Percentiles rank a stretch among this genome's conserved stretches.
Conservation (phyloP, 306 rosid genomes). For the Glycine soja region DNA sequence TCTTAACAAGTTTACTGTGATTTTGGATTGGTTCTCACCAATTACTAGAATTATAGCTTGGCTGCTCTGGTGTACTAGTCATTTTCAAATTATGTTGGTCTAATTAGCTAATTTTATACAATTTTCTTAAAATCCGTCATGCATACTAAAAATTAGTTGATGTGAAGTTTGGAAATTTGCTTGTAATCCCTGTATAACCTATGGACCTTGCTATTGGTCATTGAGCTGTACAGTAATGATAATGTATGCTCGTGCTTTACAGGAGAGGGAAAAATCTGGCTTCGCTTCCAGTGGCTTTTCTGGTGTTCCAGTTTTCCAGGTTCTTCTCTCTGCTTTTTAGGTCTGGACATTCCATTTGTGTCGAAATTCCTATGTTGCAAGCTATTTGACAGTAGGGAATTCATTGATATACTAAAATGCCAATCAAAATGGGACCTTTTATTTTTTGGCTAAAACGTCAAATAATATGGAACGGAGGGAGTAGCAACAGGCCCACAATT, state of each 20-base stretch:
- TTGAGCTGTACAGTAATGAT: conserved; percentile 27
- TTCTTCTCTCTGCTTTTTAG: conserved; percentile 51
- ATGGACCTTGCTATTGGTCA: neutral
- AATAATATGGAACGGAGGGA: neutral
- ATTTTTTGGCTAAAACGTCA: neutral
- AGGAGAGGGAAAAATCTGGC: conserved; percentile 85
- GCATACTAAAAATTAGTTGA: neutral
- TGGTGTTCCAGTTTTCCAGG: conserved; percentile 98
- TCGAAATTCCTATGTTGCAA: conserved; percentile 4
- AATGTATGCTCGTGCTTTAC: conserved; percentile 35
- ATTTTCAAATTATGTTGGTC: neutral
- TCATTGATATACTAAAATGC: no score
- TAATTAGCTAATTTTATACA: conserved; percentile 12
- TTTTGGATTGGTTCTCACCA: neutral
- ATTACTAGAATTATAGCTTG: neutral
- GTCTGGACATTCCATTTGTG: conserved; percentile 31
- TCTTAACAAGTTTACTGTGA: neutral
- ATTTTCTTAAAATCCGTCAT: neutral
- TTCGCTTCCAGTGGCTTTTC: conserved; percentile 63
- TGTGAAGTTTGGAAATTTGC: conserved; percentile 10
- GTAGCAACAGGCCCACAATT: neutral
- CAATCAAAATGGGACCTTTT: neutral
- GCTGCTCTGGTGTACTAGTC: neutral
- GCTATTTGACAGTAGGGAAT: conserved; percentile 5
- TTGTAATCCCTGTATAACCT: neutral